Base-by-base conservation (phyloP, 2,329 filamentous ascomycete species). In the Aspergillus persii region DNA sequence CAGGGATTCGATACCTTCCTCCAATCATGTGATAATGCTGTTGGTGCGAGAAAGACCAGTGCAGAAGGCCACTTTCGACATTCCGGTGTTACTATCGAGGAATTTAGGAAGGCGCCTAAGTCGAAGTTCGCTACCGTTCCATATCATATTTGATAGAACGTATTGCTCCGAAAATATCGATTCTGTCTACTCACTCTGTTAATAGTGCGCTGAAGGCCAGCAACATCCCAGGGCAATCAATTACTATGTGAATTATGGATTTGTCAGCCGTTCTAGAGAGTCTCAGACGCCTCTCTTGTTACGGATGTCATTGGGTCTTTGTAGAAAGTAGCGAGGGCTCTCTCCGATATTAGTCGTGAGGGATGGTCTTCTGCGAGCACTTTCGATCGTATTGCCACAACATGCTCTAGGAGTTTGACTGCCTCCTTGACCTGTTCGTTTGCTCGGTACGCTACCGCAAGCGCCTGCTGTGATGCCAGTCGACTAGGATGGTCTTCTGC, bases 71-170 rank as follows among this genome's bases (percentile, higher is more conserved):
- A 26, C 23, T 46, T 46, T 9, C 44, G n/a, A 18, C 44, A 46
- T 9, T 18, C 44, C 23, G 44, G 44, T 11, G 33, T 36, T 12
- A 36, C 11, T 2, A 36, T 36, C 12, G 33, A 36, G 12, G 33
- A 36, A 11, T 36, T 36, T 8, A 2, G 4, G 33, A 11, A 36
- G 33, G 69, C 73, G 7, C 58, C 70, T 4, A 53, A 71, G 30
- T 69, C 69, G 66, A 68, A 70, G 30, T 31, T 53, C 41, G 41
- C 41, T 46, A 46, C 41, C 23, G 41, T 46, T 46, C 41, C 23
- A 46, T 46, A 46, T 46, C 23, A 46, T 46, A 46, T 6, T 46
- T 12, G 41, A 46, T 46, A 46, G 23, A 23, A 5, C 11, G 41
- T 46, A 12, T 6, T 46, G 41, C 41, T 46, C 41, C 41, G 41